Evolutionary conservation across 2,329 filamentous ascomycete species (phyloP).

Genomic region (Madurella fahalii): DNA sequence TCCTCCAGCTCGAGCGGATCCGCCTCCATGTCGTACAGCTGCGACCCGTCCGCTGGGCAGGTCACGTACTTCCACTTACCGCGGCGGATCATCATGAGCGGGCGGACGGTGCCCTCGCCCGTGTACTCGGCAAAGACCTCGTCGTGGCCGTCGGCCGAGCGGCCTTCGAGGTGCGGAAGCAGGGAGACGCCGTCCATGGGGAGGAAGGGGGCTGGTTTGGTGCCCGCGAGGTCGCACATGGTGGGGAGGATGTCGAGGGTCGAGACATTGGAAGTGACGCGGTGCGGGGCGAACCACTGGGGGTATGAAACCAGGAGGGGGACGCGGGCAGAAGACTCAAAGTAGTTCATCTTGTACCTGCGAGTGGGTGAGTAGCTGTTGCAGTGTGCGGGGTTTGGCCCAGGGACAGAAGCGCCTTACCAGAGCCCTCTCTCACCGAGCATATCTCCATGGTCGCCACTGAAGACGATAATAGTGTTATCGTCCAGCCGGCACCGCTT

Average conservation of each 20-base stretch:
- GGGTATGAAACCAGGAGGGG: slow-evolving; percentile 83
- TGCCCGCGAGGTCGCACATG: slow-evolving; percentile 76
- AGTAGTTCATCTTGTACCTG: slow-evolving; percentile 93
- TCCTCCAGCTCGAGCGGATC: slow-evolving; percentile 79
- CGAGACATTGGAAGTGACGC: slow-evolving; percentile 78
- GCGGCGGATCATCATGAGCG: slow-evolving; percentile 90
- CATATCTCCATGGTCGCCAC: slow-evolving; percentile 94
- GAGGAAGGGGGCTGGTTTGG: slow-evolving; percentile 63
- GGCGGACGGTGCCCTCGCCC: slow-evolving; percentile 83
- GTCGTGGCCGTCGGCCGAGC: slow-evolving; percentile 58
- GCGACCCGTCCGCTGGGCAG: slow-evolving; percentile 77
- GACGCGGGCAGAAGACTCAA: slow-evolving; percentile 84
- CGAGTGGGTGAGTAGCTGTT: neutral
- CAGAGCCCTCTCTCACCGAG: slow-evolving; percentile 86
- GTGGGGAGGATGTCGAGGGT: slow-evolving; percentile 89
- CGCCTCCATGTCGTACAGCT: slow-evolving; percentile 72
- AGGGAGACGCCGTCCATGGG: slow-evolving; percentile 83
- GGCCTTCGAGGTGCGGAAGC: slow-evolving; percentile 68
- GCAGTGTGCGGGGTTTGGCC: no score
- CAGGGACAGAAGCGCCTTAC: slow-evolving; percentile 38
- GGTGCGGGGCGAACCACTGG: slow-evolving; percentile 67
- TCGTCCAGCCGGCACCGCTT: slow-evolving; percentile 76
- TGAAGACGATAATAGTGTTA: slow-evolving; percentile 88
- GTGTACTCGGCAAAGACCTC: slow-evolving; percentile 95
- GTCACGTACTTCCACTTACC: slow-evolving; percentile 88